These are phyloP conservation scores for Ensete ventricosum DNA, from an alignment of 176 grass and related monocot species.

Conservation along the genomic window DNA sequence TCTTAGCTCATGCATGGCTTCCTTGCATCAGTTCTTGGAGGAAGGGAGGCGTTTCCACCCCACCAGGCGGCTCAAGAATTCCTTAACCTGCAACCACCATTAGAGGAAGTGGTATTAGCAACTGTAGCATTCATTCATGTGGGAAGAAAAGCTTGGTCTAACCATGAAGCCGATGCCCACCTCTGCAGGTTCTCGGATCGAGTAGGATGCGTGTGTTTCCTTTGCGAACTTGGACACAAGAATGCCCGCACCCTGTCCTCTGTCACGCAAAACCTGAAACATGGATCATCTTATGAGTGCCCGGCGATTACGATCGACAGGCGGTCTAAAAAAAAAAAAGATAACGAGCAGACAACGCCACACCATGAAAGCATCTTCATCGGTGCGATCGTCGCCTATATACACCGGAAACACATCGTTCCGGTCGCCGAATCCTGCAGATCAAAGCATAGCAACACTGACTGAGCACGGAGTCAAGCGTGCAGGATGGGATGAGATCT, in stretches of 20 bases:
- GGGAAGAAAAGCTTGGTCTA: no score
- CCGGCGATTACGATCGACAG: not conserved
- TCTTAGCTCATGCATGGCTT: not conserved
- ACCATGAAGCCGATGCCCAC: not conserved
- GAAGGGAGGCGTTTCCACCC: conserved; percentile 44
- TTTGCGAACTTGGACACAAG: conserved; percentile 52
- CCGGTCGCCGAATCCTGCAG: conserved; percentile 17
- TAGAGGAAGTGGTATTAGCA: no score
- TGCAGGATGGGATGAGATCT: not conserved
- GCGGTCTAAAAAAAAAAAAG: not conserved
- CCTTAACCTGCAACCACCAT: conserved; percentile 30
- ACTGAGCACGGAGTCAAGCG: not conserved
- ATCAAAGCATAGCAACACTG: not conserved
- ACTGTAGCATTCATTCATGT: no score
- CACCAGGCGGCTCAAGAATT: conserved; percentile 49
- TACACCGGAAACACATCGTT: conserved; percentile 53
- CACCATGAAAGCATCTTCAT: conserved; percentile 81
- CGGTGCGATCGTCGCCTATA: conserved; percentile 70
- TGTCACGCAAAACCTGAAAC: conserved; percentile 32
- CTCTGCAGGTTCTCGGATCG: conserved; percentile 45
- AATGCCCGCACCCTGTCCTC: conserved; percentile 42
- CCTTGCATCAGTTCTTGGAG: not conserved
- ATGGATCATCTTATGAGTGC: not conserved
- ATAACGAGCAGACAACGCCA: not conserved
- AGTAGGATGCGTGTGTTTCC: conserved; percentile 48